Evolutionary conservation across 192 early-diverging fungal genomes (phyloP).

Genomic region (Coemansia sp.): DNA sequence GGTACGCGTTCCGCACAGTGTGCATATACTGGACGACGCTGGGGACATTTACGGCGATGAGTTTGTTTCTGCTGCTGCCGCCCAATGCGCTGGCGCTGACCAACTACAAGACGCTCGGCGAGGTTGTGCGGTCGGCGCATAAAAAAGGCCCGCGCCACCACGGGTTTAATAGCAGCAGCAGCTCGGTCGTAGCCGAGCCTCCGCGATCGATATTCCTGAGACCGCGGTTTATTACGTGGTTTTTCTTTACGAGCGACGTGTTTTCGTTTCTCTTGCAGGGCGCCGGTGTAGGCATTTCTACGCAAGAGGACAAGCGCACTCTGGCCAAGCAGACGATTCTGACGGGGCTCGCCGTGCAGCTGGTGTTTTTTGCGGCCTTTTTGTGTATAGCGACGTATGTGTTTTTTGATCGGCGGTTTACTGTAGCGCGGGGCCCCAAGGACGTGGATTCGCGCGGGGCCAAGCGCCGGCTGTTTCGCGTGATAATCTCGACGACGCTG

Average conservation of each 20-base stretch:
- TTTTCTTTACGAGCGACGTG: constrained; percentile 40
- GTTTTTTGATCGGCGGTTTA: constrained; percentile 1
- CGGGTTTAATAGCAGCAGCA: background rate
- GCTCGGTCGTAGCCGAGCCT: too few relatives aligned
- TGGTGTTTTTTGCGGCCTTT: constrained; percentile 22
- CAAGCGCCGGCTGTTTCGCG: constrained; percentile 16
- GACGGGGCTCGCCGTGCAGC: constrained; percentile 24
- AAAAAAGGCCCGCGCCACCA: too few relatives aligned
- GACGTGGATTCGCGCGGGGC: background rate
- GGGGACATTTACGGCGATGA: constrained; percentile 22
- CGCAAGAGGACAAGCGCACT: constrained; percentile 1
- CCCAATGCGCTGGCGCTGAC: constrained; percentile 38
- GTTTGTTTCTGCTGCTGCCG: constrained; percentile 35
- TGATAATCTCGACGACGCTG: constrained; percentile 24
- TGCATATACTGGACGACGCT: constrained; percentile 31
- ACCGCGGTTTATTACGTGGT: constrained; percentile 36
- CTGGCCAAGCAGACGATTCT: constrained; percentile 30
- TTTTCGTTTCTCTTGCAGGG: constrained; percentile 36
- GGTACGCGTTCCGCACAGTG: constrained; percentile 27
- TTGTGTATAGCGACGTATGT: constrained; percentile 11
- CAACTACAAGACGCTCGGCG: constrained; percentile 45
- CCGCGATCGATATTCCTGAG: constrained; percentile 7
- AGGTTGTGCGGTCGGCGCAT: constrained; percentile 6
- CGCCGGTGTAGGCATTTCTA: constrained; percentile 27
- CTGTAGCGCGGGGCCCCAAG: background rate